Conservation (phyloP, 2,329 filamentous ascomycete species). For the Pseudofabraea citricarpa region DNA sequence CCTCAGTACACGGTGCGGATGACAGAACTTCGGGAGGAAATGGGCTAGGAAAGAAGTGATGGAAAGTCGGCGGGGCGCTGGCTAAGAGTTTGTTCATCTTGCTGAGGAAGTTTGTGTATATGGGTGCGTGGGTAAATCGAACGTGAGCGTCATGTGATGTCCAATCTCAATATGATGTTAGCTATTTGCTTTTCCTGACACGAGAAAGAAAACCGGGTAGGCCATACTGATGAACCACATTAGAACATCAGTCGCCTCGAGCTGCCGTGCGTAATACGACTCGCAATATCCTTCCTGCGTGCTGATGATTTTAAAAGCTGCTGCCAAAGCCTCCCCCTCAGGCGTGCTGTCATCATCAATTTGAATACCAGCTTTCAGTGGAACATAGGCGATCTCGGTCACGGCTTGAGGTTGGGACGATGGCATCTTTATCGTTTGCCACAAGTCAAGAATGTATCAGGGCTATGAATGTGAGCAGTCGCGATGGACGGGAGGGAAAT, state of each 20-base stretch:
- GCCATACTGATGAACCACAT: constrained; percentile 33
- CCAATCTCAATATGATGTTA: too few species aligned
- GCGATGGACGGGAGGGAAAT: too few species aligned
- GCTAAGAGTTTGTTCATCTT: constrained; percentile 1
- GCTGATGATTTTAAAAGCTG: constrained; percentile 27
- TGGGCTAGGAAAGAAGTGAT: not conserved
- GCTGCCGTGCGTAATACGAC: constrained; percentile 29
- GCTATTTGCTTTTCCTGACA: too few species aligned
- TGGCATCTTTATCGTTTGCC: too few species aligned
- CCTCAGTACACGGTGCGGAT: not conserved
- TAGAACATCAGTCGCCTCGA: constrained; percentile 32
- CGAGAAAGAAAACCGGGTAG: not conserved
- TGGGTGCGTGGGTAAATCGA: constrained; percentile 29
- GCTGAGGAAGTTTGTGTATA: constrained; percentile 34
- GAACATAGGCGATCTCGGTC: constrained; percentile 33
- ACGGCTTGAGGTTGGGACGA: too few species aligned
- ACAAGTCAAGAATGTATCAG: too few species aligned
- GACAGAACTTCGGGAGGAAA: not conserved
- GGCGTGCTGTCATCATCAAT: constrained; percentile 13
- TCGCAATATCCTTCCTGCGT: constrained; percentile 29
- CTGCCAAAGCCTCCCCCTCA: constrained; percentile 25
- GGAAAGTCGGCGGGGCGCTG: not conserved
- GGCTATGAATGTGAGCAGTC: too few species aligned
- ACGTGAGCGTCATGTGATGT: constrained; percentile 31
- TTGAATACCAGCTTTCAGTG: constrained; percentile 27